phyloP scores from a whole-genome alignment of 2,329 filamentous ascomycete species.

The Cladosporium sp. region DNA sequence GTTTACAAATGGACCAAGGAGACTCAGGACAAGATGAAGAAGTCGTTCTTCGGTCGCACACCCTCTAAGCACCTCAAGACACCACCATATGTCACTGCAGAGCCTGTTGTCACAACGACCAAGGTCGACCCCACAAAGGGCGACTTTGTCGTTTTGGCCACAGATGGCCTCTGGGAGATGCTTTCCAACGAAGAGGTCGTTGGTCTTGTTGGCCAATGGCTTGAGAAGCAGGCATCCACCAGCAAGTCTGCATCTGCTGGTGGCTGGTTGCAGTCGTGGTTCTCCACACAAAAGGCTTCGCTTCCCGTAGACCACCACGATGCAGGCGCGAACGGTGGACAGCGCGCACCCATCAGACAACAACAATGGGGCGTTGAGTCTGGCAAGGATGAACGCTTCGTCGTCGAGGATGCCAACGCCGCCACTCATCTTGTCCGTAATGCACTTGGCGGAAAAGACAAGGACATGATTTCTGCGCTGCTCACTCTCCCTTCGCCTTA shows the following conservation, averaged over 20 bases:
- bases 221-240: constrained; percentile 68
- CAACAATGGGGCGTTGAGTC: constrained; percentile 85
- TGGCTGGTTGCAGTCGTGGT: constrained; percentile 74
- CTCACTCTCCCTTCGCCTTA: constrained; percentile 90
- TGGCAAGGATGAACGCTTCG: constrained; percentile 75
- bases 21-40: constrained; percentile 77
- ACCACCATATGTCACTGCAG: constrained; percentile 94
- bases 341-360: constrained; percentile 83
- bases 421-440: constrained; percentile 95
- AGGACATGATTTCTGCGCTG: constrained; percentile 89
- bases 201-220: constrained; percentile 93
- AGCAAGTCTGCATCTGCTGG: constrained; percentile 37
- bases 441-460: constrained; percentile 87
- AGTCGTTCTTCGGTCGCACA: constrained; percentile 82
- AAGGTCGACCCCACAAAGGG: constrained; percentile 85
- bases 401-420: constrained; percentile 92
- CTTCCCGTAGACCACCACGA: constrained; percentile 74
- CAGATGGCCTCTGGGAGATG: constrained; percentile 98
- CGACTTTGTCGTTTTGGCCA: constrained; percentile 95
- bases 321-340: constrained; percentile 59
- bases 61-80: constrained; percentile 78
- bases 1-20: constrained; percentile 94
- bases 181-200: constrained; percentile 97
- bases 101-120: constrained; percentile 91
- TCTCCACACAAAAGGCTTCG: constrained; percentile 46